Evolutionary conservation across 2,329 filamentous ascomycete species (phyloP), one percentile per base, ranked within the genome.

Genomic region (Chrysosporium keratinophilum): DNA sequence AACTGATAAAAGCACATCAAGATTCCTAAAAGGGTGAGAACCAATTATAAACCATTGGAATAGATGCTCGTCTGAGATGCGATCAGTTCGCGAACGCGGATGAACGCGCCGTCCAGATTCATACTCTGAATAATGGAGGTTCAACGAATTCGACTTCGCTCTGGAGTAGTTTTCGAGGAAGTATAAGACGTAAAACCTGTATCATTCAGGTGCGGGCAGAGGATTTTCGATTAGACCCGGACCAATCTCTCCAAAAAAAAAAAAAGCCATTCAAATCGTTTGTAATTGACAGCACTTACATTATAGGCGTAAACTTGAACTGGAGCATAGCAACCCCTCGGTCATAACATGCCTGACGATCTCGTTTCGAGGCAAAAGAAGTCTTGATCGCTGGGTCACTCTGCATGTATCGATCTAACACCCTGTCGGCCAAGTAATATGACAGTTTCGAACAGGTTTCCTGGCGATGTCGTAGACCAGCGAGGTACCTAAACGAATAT

Each of bases 401-500:
- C 35, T 65, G 63, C 42, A 66, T 58, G 54, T 71, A 71, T 35
- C 65, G 64, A 56, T 71, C 66, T 60, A 73, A 64, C 15, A 72
- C 65, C 35, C 69, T 65, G 56, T 72, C 69, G 46, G 71, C 70
- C 9, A 73, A 61, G 54, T 69, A 72, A 52, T 69, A 68, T 57
- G 66, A 67, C 12, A 73, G 60, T 51, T 61, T 66, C 19, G 68
- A 68, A 52, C 69, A 73, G 9, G 66, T 61, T 54, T 66, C 65
- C 56, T 72, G 69, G 52, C 69, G 63, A 17, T 65, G 65, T 17
- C 65, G 64, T 49, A 73, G 54, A 33, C 64, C 65, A 56, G 66
- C 61, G 28, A 73, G 54, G 59, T 73, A 73, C 57, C 66, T 63
- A 50, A 71, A 73, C 1, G 69, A 70, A 55, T 71, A 73, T 41